Evolutionary conservation across 768 basidiomycete genomes (phyloP).

Genomic region (Melanogaster broomeanus): DNA sequence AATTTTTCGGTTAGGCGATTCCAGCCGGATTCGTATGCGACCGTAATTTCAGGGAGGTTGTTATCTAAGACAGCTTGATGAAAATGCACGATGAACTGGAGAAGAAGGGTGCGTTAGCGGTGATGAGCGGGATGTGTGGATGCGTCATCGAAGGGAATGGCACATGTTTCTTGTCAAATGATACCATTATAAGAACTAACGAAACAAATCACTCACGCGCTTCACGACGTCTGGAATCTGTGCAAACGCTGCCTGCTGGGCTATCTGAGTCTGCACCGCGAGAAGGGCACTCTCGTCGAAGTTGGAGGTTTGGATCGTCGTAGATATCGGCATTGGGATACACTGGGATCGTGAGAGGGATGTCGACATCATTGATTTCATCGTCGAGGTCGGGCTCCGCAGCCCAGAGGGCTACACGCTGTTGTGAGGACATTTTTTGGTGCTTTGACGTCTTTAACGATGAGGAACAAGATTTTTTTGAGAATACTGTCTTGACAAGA

Average conservation of each 20-base stretch:
- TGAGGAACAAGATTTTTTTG: slow-evolving; percentile 4
- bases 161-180: not conserved
- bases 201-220: slow-evolving; percentile 52
- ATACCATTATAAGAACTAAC: not conserved
- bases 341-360: slow-evolving; percentile 36
- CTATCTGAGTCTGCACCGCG: slow-evolving; percentile 82
- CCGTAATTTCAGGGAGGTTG: slow-evolving; percentile 87
- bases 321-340: slow-evolving; percentile 30
- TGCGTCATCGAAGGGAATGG: not conserved
- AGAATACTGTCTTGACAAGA: not conserved
- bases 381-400: slow-evolving; percentile 80
- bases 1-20: slow-evolving; percentile 96
- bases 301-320: slow-evolving; percentile 49
- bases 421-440: slow-evolving; percentile 51
- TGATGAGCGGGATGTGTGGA: not conserved
- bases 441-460: not conserved
- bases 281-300: slow-evolving; percentile 70
- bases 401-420: slow-evolving; percentile 73
- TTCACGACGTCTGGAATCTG: slow-evolving; percentile 90
- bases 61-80: slow-evolving; percentile 91
- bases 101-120: slow-evolving; percentile 4
- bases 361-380: slow-evolving; percentile 68
- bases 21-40: slow-evolving; percentile 97
- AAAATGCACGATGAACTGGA: slow-evolving; percentile 91
- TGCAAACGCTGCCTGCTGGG: slow-evolving; percentile 78